Evolutionary conservation across 345 rosid species (phyloP), one percentile per base, ranked within the genome.

Genomic region (Theobroma cacao): DNA sequence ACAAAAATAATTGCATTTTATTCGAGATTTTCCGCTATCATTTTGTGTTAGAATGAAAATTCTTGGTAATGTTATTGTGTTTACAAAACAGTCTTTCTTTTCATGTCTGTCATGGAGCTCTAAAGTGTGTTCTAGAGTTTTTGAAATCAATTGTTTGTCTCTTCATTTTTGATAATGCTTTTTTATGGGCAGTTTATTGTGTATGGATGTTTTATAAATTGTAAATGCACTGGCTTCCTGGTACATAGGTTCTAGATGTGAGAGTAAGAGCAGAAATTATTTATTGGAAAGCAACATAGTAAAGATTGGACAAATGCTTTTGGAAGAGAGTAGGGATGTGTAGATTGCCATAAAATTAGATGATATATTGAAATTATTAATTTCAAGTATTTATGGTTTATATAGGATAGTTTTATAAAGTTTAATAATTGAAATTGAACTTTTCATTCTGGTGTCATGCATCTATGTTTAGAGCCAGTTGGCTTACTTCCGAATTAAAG

Each of bases 401-500:
- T 14, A 20, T 4, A 28, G n/a, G 20, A 60, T 60, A 60, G 14
- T 5, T 26, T 60, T 60, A 13, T 14, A 30, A 60, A 60, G 20
- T 7, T 60, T 28, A 30, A 60, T 13, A 9, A 60, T 60, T 60
- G 65, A 60, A 60, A 60, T 13, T 4, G 14, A 30, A 60, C 10
- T 5, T 6, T 41, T 7, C 45, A 6, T 41, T 41, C 45, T 41
- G 45, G 45, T 41, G 45, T 6, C 45, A 41, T 47, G 38, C 34
- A 17, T 26, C 14, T 30, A 5, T 68, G 38, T 71, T 30, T 20
- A 85, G 88, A 72, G 41, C 24, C 79, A 85, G 77, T 79, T 85
- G 81, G 76, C 71, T 11, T 68, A 52, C 59, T 85, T 85, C 65
- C 80, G 88, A 43, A 61, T 85, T 62, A 85, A 83, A 63, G 88